phyloP scores from a whole-genome alignment of 257 asterid genomes.

The Penstemon davidsonii region DNA sequence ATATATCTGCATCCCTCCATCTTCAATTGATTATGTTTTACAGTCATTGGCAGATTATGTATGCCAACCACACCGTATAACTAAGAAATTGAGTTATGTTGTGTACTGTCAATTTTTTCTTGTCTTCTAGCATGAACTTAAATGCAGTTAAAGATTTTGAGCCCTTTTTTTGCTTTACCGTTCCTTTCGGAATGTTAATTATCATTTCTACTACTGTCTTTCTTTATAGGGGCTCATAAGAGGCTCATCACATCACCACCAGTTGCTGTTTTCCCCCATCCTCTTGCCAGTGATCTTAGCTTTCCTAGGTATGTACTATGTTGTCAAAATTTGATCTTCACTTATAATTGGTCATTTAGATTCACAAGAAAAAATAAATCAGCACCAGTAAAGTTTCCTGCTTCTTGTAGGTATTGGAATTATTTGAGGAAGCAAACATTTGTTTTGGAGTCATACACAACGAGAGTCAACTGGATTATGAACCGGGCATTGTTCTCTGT shows the following conservation, averaged over 20 bases:
- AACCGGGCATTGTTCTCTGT: conserved; percentile 84
- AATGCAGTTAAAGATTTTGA: background rate
- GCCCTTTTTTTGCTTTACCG: no score
- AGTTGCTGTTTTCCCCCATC: conserved; percentile 98
- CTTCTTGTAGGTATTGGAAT: conserved; percentile 83
- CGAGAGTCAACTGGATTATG: conserved; percentile 86
- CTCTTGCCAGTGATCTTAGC: conserved; percentile 93
- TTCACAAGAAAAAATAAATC: background rate
- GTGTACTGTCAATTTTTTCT: background rate
- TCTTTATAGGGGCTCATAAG: conserved; percentile 75
- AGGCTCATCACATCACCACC: conserved; percentile 92
- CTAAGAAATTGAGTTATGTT: background rate
- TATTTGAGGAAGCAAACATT: conserved; percentile 98
- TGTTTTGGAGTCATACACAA: conserved; percentile 90
- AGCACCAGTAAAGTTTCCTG: conserved; percentile 15
- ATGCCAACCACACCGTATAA: background rate
- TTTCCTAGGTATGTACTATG: conserved; percentile 72
- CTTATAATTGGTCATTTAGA: conserved; percentile 19
- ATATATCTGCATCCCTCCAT: conserved; percentile 18
- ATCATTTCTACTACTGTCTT: conserved; percentile 26
- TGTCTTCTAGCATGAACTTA: background rate
- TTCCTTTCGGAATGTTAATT: no score
- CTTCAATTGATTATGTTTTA: conserved; percentile 15
- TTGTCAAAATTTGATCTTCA: conserved; percentile 16
- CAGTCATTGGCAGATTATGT: conserved; percentile 1